Percentiles rank a stretch among this genome's conserved stretches.
Conservation (phyloP, 2,329 filamentous ascomycete genomes). For the Sarocladium brachiariae region DNA sequence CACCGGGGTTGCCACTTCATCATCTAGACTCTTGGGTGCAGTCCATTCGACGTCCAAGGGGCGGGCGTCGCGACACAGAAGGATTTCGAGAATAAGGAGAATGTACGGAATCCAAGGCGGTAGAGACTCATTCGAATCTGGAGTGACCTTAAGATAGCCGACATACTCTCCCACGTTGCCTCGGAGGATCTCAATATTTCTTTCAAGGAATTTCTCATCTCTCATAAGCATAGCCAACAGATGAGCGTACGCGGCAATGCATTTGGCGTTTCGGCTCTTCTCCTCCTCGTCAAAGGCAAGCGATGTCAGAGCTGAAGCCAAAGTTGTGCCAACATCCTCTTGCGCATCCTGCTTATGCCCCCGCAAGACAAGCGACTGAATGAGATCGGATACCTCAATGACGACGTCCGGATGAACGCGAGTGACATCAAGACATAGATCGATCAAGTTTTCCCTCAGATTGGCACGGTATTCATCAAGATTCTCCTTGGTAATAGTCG, state of each 20-base stretch:
- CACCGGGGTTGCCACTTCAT: constrained; percentile 45
- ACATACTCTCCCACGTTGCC: constrained; percentile 71
- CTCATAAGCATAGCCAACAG: constrained; percentile 83
- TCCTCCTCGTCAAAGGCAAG: constrained; percentile 50
- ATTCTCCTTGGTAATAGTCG: constrained; percentile 54
- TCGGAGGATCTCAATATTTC: constrained; percentile 66
- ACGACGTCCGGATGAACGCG: constrained; percentile 82
- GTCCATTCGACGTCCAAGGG: constrained; percentile 70
- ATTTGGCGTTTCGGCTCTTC: constrained; percentile 54
- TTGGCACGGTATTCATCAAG: constrained; percentile 67
- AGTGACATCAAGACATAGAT: constrained; percentile 84
- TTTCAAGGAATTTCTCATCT: constrained; percentile 71
- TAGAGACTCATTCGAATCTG: constrained; percentile 65
- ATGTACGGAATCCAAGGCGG: constrained; percentile 91
- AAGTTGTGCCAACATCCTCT: constrained; percentile 71
- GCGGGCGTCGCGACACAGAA: constrained; percentile 84
- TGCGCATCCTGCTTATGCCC: constrained; percentile 35
- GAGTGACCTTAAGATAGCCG: constrained; percentile 66
- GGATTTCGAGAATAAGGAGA: constrained; percentile 79
- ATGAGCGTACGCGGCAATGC: constrained; percentile 84
- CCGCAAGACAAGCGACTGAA: constrained; percentile 63
- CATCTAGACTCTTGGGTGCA: constrained; percentile 41
- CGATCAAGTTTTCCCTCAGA: constrained; percentile 74
- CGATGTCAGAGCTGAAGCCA: constrained; percentile 77
- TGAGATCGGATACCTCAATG: constrained; percentile 84